Conservation (phyloP, 371 early-diverging fungal genomes). For the Saksenaea oblongispora region DNA sequence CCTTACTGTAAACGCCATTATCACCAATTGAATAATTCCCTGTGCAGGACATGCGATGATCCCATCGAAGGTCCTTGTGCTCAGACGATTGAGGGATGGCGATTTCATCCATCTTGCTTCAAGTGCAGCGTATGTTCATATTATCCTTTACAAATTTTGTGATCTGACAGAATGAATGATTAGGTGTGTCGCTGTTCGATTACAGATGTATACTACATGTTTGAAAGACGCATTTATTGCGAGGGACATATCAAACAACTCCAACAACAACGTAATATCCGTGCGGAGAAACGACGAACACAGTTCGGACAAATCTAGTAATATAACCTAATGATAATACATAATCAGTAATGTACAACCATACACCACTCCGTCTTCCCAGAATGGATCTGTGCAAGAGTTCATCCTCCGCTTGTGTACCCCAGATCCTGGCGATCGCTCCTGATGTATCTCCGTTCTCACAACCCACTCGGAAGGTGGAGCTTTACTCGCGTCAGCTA, state of each 20-base stretch:
- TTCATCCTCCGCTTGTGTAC: background rate
- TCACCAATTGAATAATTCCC: slow-evolving; percentile 78
- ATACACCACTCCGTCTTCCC: background rate
- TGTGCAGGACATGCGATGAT: slow-evolving; percentile 75
- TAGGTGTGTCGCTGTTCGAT: slow-evolving; percentile 57
- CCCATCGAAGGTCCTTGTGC: slow-evolving; percentile 89
- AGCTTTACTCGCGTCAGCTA: no score
- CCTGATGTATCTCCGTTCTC: background rate
- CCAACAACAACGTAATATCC: slow-evolving; percentile 53
- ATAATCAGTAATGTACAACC: slow-evolving; percentile 1
- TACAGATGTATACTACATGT: slow-evolving; percentile 72
- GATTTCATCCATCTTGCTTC: slow-evolving; percentile 52
- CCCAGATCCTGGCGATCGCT: background rate
- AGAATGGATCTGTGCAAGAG: slow-evolving; percentile 2
- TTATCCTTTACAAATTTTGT: slow-evolving; percentile 7
- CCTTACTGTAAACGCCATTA: slow-evolving; percentile 86
- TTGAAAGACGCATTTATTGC: slow-evolving; percentile 66
- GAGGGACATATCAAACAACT: slow-evolving; percentile 66
- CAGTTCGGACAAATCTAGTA: slow-evolving; percentile 27
- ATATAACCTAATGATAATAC: background rate
- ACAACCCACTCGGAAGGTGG: background rate
- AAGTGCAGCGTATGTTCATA: slow-evolving; percentile 32
- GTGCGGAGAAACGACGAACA: slow-evolving; percentile 66
- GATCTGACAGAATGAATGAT: slow-evolving; percentile 13
- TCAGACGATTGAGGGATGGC: slow-evolving; percentile 69